phyloP scores from a whole-genome alignment of 2,329 filamentous ascomycete genomes.

The Xylariaceae sp. region DNA sequence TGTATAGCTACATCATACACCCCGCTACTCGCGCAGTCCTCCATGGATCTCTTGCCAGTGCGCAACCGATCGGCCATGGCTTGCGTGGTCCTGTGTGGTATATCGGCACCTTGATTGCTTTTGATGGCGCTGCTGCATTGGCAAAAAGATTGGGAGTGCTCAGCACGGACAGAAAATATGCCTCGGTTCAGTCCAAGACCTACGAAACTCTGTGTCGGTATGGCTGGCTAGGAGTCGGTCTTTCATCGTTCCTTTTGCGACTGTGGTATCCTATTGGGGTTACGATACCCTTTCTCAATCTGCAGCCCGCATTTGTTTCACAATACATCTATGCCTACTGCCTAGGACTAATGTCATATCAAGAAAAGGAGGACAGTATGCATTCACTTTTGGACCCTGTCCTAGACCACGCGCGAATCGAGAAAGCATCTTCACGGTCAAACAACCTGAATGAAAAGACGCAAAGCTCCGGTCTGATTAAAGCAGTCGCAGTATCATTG shows the following conservation, averaged over 20 bases:
- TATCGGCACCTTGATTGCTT: slow-evolving; percentile 16
- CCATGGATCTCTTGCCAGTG: background rate
- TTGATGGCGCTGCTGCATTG: slow-evolving; percentile 13
- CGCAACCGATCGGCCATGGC: slow-evolving; percentile 4
- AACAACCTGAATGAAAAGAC: background rate
- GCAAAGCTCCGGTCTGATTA: background rate
- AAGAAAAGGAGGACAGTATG: background rate
- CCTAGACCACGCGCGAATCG: background rate
- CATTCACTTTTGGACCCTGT: background rate
- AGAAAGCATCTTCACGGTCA: background rate
- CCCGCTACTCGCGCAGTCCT: slow-evolving; percentile 1
- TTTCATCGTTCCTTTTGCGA: background rate
- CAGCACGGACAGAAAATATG: background rate
- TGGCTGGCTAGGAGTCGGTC: background rate
- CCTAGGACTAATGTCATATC: slow-evolving; percentile 12
- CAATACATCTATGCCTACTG: slow-evolving; percentile 22
- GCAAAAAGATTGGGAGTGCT: slow-evolving; percentile 6
- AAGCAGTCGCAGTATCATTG: background rate
- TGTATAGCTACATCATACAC: slow-evolving; percentile 10
- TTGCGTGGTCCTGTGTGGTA: slow-evolving; percentile 19
- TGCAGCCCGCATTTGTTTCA: slow-evolving; percentile 16
- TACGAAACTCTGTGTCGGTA: background rate
- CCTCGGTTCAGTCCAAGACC: background rate
- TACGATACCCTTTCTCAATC: slow-evolving; percentile 10
- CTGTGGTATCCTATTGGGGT: slow-evolving; percentile 15